Percentiles rank a stretch among this genome's conserved stretches.
These are phyloP conservation scores for Lactarius psammicola DNA, from an alignment of 768 basidiomycete genomes.

Conservation along the genomic window DNA sequence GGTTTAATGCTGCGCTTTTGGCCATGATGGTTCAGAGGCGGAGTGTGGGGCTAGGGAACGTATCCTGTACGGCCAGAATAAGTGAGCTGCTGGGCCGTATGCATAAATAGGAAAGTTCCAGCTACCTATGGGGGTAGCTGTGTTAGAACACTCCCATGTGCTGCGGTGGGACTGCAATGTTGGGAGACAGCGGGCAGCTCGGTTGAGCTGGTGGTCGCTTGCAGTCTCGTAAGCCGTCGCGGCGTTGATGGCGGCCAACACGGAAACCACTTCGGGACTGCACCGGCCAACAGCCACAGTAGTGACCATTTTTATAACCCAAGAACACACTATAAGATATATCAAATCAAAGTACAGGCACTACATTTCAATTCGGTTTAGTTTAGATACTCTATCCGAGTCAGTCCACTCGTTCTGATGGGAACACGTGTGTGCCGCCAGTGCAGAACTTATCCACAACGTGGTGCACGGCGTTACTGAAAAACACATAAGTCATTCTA, in stretches of 20 bases:
- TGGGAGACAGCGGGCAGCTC: constrained; percentile 26
- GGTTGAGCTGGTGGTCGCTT: constrained; percentile 27
- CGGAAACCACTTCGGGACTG: constrained; percentile 8
- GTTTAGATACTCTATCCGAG: too few relatives aligned
- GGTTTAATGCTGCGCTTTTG: constrained; percentile 74
- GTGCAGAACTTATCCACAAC: background rate
- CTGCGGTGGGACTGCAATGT: constrained; percentile 8
- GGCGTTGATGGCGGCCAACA: constrained; percentile 28
- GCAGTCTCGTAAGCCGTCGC: constrained; percentile 27
- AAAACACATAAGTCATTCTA: background rate
- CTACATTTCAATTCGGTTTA: too few relatives aligned
- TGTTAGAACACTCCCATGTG: constrained; percentile 29
- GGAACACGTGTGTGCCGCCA: constrained; percentile 11
- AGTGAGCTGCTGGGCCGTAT: constrained; percentile 15
- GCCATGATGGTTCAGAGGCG: constrained; percentile 47
- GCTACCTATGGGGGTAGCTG: constrained; percentile 22
- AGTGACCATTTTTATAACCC: background rate
- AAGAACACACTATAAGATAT: background rate
- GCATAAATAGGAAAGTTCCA: constrained; percentile 15
- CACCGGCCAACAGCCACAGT: constrained; percentile 19
- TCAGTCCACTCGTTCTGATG: background rate
- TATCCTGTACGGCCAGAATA: constrained; percentile 20
- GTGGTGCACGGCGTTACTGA: constrained; percentile 4
- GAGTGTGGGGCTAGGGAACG: constrained; percentile 21
- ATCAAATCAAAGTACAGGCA: background rate